A percentile compares a stretch with the other conserved stretches of the same genome.
phyloP scores from a whole-genome alignment of 148 eudicot genomes.

The Camellia lanceoleosa region DNA sequence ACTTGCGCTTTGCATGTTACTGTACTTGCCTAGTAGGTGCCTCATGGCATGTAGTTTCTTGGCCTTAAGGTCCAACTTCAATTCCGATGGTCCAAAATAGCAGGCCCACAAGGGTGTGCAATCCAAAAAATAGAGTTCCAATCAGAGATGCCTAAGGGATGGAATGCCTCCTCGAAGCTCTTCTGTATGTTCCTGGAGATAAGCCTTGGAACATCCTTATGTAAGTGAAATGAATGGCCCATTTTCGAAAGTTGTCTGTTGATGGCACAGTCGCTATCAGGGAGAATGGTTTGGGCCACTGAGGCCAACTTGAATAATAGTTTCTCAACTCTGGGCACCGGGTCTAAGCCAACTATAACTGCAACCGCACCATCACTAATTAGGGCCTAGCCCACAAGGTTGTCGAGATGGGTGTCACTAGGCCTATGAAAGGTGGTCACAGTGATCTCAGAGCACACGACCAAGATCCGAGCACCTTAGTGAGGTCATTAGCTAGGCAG shows the following conservation, averaged over 20 bases:
- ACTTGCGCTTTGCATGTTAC: slow-evolving; percentile 45
- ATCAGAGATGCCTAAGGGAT: slow-evolving; percentile 34
- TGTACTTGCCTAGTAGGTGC: slow-evolving; percentile 36
- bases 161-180: slow-evolving; percentile 31
- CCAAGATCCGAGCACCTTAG: slow-evolving; percentile 41
- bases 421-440: slow-evolving; percentile 43
- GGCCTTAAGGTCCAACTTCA: slow-evolving; percentile 29
- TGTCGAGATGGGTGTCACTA: slow-evolving; percentile 32
- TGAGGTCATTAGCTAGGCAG: slow-evolving; percentile 41
- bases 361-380: slow-evolving; percentile 43
- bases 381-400: slow-evolving; percentile 38
- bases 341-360: slow-evolving; percentile 33
- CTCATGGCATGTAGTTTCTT: slow-evolving; percentile 35
- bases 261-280: slow-evolving; percentile 36
- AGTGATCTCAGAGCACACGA: slow-evolving; percentile 45
- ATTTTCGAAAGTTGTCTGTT: slow-evolving; percentile 39
- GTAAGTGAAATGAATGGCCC: slow-evolving; percentile 38
- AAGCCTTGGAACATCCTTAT: slow-evolving; percentile 43
- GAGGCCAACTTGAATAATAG: slow-evolving; percentile 39
- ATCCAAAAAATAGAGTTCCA: slow-evolving; percentile 46
- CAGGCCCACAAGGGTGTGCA: slow-evolving; percentile 45
- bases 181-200: slow-evolving; percentile 41
- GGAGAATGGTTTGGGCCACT: slow-evolving; percentile 40
- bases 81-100: slow-evolving; percentile 37
- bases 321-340: slow-evolving; percentile 28